Evolutionary conservation across 2,329 filamentous ascomycete genomes (phyloP).

Genomic region (Monascus ruber): DNA sequence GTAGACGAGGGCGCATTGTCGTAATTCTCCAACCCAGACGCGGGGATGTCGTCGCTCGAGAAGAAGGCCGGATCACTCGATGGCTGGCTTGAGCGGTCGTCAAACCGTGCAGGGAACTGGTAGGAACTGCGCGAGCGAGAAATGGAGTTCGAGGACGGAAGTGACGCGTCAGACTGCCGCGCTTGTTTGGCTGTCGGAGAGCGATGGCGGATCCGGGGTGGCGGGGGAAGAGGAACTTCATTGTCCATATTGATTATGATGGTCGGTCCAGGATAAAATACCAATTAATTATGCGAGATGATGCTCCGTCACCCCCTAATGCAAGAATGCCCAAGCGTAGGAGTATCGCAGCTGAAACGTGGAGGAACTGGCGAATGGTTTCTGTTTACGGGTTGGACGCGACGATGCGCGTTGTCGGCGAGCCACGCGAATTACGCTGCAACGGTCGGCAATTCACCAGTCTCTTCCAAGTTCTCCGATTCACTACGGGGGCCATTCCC

Average conservation of each 20-base stretch:
- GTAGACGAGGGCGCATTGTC: slow-evolving; percentile 10
- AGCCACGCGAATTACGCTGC: no score
- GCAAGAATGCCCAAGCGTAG: no score
- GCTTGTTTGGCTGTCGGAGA: slow-evolving; percentile 13
- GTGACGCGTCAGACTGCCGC: neutral
- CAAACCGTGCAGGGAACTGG: slow-evolving; percentile 17
- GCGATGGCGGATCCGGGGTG: slow-evolving; percentile 24
- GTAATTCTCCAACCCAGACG: slow-evolving; percentile 35
- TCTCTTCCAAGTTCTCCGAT: no score
- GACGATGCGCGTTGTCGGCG: no score
- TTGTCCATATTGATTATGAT: slow-evolving; percentile 19
- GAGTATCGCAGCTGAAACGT: no score
- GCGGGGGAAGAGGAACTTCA: slow-evolving; percentile 29
- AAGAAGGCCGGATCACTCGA: slow-evolving; percentile 37
- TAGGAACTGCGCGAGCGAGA: slow-evolving; percentile 3
- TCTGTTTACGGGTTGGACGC: no score
- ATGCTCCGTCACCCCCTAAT: no score
- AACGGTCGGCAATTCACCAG: no score
- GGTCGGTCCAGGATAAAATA: neutral
- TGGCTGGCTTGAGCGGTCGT: slow-evolving; percentile 26
- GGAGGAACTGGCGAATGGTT: no score
- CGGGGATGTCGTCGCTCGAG: slow-evolving; percentile 37
- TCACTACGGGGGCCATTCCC: no score
- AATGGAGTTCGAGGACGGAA: no score
- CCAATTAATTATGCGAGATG: no score